phyloP scores from a whole-genome alignment of 2,329 filamentous ascomycete species.

The Pseudogymnoascus sp. region DNA sequence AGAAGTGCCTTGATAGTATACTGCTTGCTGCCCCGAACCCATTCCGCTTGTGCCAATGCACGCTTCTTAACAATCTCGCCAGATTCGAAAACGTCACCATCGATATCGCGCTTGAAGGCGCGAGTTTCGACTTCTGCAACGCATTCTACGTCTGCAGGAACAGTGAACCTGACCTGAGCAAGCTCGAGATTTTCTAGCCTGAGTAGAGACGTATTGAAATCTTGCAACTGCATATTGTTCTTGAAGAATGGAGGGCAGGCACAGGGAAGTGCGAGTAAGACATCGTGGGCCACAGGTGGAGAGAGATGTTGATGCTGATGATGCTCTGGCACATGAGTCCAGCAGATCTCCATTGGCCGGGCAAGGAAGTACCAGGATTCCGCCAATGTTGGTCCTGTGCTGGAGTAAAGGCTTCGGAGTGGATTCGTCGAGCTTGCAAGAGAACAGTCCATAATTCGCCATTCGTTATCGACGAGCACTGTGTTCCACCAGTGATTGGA shows the following conservation, averaged over 20 bases:
- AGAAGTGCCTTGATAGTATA: constrained; percentile 91
- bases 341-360: constrained; percentile 82
- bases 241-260: constrained; percentile 86
- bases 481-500: constrained; percentile 98
- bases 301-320: constrained; percentile 89
- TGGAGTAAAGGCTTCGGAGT: constrained; percentile 70
- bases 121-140: constrained; percentile 87
- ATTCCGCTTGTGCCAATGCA: constrained; percentile 85
- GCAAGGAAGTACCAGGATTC: constrained; percentile 94
- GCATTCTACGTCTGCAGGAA: constrained; percentile 84
- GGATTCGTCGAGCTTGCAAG: constrained; percentile 89
- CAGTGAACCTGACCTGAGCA: constrained; percentile 80
- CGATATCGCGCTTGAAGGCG: constrained; percentile 70
- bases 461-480: constrained; percentile 86
- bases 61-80: constrained; percentile 81
- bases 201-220: constrained; percentile 83
- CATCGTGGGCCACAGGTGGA: constrained; percentile 77
- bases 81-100: constrained; percentile 90
- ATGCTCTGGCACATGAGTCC: constrained; percentile 86
- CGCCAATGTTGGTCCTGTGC: constrained; percentile 59
- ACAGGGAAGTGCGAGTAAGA: constrained; percentile 78
- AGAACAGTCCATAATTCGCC: constrained; percentile 93
- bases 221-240: constrained; percentile 69
- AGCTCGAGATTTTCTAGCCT: constrained; percentile 90
- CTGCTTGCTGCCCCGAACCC: constrained; percentile 78